phyloP scores from a whole-genome alignment of 2,329 filamentous ascomycete genomes.

The Fusarium paranaense region DNA sequence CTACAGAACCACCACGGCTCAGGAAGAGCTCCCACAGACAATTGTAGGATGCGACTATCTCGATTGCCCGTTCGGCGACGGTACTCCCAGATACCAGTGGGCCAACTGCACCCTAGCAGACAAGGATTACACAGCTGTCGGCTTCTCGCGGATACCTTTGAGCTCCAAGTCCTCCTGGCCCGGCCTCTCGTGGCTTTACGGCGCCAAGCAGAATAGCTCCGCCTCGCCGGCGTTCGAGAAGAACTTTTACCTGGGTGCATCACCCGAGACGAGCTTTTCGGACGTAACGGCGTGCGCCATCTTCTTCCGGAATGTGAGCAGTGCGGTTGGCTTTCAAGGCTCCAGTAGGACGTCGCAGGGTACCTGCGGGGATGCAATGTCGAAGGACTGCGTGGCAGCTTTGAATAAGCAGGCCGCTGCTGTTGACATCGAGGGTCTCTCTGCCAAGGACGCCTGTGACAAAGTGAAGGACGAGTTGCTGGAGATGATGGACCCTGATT shows the following conservation, averaged over 20 bases:
- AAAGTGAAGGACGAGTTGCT: conserved; percentile 4
- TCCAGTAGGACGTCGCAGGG: neutral
- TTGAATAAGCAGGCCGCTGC: conserved; percentile 5
- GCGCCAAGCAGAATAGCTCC: neutral
- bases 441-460: neutral
- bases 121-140: neutral
- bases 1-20: neutral
- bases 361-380: conserved; percentile 19
- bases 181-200: conserved; percentile 21
- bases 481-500: conserved; percentile 14
- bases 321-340: neutral
- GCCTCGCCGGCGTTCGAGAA: neutral
- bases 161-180: neutral
- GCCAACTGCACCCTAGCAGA: conserved; percentile 13
- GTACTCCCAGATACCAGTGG: neutral
- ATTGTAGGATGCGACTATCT: conserved; percentile 18
- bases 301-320: conserved; percentile 11
- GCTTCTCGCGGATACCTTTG: conserved; percentile 11
- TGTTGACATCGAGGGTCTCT: neutral
- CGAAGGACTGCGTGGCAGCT: conserved; percentile 9
- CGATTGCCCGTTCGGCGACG: conserved; percentile 1
- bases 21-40: neutral
- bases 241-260: conserved; percentile 22
- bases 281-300: conserved; percentile 11
- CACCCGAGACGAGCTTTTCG: neutral